Base-by-base conservation (phyloP, 352 stramenopile species). In the Globisporangium ultimum region DNA sequence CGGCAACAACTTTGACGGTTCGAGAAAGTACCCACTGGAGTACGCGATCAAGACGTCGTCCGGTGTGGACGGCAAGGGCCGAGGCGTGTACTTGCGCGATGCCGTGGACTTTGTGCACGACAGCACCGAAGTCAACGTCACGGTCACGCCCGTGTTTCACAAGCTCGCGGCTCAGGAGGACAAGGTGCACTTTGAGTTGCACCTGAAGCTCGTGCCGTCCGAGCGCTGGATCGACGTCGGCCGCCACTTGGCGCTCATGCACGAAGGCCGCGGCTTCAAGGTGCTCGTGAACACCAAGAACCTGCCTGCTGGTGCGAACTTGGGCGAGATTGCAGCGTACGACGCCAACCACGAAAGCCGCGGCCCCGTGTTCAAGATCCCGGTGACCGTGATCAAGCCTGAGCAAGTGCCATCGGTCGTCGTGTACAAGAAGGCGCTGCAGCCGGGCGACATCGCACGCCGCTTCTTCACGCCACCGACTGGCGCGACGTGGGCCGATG, bases 381-480 rank as follows among this genome's bases (percentile, higher is more conserved):
- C 95, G 0, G 89, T 99, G 34, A 94, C 77, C 22, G 80, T 97
- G 17, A 84, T 97, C 48, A 93, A 93, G 64, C 85, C 88, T 0
- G 81, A 97, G 68, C 34, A 70, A 0, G 54, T 49, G 20, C 46
- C 61, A 17, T 72, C 73, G 1, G 68, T 80, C 1, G 59, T 80
- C 18, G 46, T 53, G 14, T 87, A 83, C 63, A 71, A 74, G 55
- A 78, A 74, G 54, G 51, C 71, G 15, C 75, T 91, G 65, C 62
- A 79, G 43, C 77, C 82, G 11, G 86, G 82, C 7, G 59, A 74
- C 14, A 90, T 96, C 62, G 80, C 77, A 47, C 87, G 89, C 15
- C 84, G 78, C 18, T 97, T 97, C 53, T 58, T 96, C 7, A 86
- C 74, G 12, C 87, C 90, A 22, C 91, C 91, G 2, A 53, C 61